Base-by-base conservation (phyloP, 768 basidiomycete species). In the Gloeostereum incarnatum region DNA sequence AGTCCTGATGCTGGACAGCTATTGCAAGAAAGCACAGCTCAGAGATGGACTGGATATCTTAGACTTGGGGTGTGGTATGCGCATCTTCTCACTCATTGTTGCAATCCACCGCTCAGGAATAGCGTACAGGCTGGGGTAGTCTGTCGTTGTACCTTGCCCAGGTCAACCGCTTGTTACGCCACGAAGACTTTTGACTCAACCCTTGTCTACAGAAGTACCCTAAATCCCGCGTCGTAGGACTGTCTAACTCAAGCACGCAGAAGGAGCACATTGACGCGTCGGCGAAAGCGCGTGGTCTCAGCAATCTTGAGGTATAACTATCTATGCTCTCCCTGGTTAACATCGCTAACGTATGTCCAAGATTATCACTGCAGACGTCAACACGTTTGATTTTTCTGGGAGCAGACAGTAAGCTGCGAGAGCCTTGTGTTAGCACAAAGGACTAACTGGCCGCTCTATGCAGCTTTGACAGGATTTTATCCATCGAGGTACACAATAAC, bases 291-390 rank as follows among this genome's bases (percentile, higher is more conserved):
- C 65, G 66, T 21, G 71, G 73, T 0, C 56, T 78, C 17, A 62
- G 50, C 2, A 83, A 82, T 48, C 36, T 83, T 2, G 56, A 71
- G 56, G 75, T 73, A 37, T 16, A 48, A n/a, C 13, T 24, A 20
- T 31, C 16, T 24, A 3, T 31, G 8, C 11, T 6, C 19, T 17
- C 17, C 32, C 8, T 18, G 26, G 8, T 13, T 34, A 20, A 34
- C 19, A n/a, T 27, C 26, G 13, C 13, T 25, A 20, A 3, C 22
- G 9, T 20, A 17, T 18, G 9, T 27, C 8, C 11, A 19, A 76
- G 68, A 70, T 83, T 39, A 74, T 80, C 45, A 83, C 82, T 3
- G 80, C 69, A 2, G 79, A 84, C 46, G 75, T 84, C 34, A 82
- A 80, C 45, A 62, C 59, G 1, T 71, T 65, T 46, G 71, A 83